Percentiles rank a stretch among this genome's conserved stretches.
Evolutionary conservation across 176 grass and related monocot genomes (phyloP).

Genomic region (Juncus inflexus): DNA sequence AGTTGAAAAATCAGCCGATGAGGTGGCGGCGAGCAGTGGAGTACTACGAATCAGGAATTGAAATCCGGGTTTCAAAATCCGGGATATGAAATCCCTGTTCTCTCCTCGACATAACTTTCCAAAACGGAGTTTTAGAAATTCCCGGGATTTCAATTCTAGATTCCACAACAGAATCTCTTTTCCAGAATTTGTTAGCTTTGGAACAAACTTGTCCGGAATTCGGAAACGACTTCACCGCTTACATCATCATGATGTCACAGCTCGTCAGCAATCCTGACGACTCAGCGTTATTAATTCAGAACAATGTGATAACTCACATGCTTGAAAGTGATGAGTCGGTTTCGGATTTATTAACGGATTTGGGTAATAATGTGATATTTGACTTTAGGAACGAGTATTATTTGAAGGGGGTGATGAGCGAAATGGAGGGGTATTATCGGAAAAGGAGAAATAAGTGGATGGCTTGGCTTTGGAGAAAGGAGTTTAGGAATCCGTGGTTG

Average conservation of each 20-base stretch:
- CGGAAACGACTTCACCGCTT: constrained; percentile 29
- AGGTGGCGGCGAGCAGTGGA: constrained; percentile 12
- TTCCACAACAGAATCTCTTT: constrained; percentile 8
- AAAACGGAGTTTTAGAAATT: constrained; percentile 25
- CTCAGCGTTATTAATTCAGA: constrained; percentile 11
- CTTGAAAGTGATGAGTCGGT: constrained; percentile 15
- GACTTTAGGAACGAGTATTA: neutral
- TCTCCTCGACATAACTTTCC: constrained; percentile 27
- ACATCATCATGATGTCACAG: constrained; percentile 24
- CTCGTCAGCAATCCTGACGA: constrained; percentile 6
- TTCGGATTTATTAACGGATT: constrained; percentile 7
- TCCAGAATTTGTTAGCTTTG: constrained; percentile 24
- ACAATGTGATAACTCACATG: neutral
- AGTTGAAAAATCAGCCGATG: no score
- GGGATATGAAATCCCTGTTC: neutral
- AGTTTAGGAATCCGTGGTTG: no score
- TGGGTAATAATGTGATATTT: constrained; percentile 11
- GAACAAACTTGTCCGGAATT: constrained; percentile 13
- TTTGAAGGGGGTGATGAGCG: no score
- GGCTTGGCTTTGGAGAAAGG: no score
- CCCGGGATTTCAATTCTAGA: constrained; percentile 22
- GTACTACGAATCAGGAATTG: constrained; percentile 30
- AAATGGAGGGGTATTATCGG: no score
- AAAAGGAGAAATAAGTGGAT: no score
- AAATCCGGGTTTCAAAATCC: neutral